Evolutionary conservation across 1,139 yeast species (phyloP).

Genomic region (Entelexis paramagnoliae): DNA sequence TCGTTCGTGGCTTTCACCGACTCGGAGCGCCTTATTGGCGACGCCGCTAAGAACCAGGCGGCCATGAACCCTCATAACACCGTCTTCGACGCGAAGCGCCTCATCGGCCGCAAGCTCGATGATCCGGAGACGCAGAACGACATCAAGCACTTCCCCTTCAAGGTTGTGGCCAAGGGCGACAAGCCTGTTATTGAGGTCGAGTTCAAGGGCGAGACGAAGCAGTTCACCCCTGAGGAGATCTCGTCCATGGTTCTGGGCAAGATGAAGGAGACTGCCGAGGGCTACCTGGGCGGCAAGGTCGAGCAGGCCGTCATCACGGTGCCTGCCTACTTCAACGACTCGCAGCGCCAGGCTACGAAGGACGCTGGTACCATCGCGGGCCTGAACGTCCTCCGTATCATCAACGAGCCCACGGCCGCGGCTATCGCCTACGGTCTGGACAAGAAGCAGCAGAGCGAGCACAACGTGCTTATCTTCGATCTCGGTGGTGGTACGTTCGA

Average conservation of each 20-base stretch:
- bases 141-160: slow-evolving; percentile 96
- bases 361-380: slow-evolving; percentile 98
- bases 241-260: slow-evolving; percentile 93
- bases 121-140: slow-evolving; percentile 92
- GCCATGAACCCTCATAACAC: slow-evolving; percentile 95
- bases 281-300: slow-evolving; percentile 83
- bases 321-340: slow-evolving; percentile 95
- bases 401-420: slow-evolving; percentile 97
- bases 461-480: slow-evolving; percentile 79
- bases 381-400: slow-evolving; percentile 89
- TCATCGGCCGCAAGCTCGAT: slow-evolving; percentile 87
- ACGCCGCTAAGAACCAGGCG: slow-evolving; percentile 98
- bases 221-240: slow-evolving; percentile 94
- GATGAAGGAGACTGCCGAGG: slow-evolving; percentile 98
- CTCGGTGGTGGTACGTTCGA: slow-evolving; percentile 99
- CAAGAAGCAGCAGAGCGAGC: slow-evolving; percentile 80
- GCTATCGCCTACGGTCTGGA: slow-evolving; percentile 97
- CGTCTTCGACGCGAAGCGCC: slow-evolving; percentile 96
- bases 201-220: slow-evolving; percentile 87
- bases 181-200: slow-evolving; percentile 87
- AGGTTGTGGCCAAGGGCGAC: slow-evolving; percentile 74
- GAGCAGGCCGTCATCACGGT: slow-evolving; percentile 93
- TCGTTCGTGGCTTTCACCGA: slow-evolving; percentile 96
- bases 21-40: slow-evolving; percentile 97
- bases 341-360: slow-evolving; percentile 97